Percentiles rank a stretch among this genome's conserved stretches.
These are phyloP conservation scores for Pythium guiyangense DNA, from an alignment of 352 stramenopile genomes.

Conservation along the genomic window DNA sequence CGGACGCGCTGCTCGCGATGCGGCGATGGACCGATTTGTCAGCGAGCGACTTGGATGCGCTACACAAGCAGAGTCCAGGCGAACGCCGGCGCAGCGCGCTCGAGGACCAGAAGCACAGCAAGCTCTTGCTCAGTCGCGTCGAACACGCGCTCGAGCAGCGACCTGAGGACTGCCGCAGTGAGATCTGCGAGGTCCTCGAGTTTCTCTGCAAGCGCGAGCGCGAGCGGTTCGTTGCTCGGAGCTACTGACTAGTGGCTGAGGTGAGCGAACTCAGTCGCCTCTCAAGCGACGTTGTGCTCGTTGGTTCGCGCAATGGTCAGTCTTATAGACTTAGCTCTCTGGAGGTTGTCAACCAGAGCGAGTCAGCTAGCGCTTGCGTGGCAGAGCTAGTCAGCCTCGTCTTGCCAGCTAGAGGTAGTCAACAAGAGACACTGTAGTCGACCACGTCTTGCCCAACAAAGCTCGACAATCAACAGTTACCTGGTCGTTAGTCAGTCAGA, in stretches of 20 bases:
- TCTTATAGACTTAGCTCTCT: too few species aligned
- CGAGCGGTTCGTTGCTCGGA: background rate
- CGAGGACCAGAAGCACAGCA: conserved; percentile 7
- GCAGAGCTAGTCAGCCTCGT: too few species aligned
- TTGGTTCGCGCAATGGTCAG: too few species aligned
- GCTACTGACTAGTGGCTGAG: conserved; percentile 3
- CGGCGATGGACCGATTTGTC: conserved; percentile 48
- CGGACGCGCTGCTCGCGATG: conserved; percentile 14
- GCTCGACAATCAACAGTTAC: too few species aligned
- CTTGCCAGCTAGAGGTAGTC: too few species aligned
- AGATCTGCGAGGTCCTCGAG: conserved; percentile 45
- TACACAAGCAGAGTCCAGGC: conserved; percentile 14
- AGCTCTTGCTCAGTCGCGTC: conserved; percentile 28
- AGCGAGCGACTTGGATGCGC: conserved; percentile 29
- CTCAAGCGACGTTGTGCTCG: too few species aligned
- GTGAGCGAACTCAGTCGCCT: background rate
- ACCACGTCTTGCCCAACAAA: too few species aligned
- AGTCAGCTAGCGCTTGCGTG: too few species aligned
- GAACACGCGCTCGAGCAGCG: conserved; percentile 43
- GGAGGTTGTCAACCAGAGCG: too few species aligned
- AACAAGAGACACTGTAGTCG: too few species aligned
- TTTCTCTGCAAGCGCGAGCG: conserved; percentile 23
- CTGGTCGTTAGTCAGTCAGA: too few species aligned
- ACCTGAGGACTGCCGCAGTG: conserved; percentile 46
- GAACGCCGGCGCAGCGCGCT: background rate